Evolutionary conservation across 2,329 filamentous ascomycete genomes (phyloP).

Genomic region (Myriosclerotinia scirpicola): DNA sequence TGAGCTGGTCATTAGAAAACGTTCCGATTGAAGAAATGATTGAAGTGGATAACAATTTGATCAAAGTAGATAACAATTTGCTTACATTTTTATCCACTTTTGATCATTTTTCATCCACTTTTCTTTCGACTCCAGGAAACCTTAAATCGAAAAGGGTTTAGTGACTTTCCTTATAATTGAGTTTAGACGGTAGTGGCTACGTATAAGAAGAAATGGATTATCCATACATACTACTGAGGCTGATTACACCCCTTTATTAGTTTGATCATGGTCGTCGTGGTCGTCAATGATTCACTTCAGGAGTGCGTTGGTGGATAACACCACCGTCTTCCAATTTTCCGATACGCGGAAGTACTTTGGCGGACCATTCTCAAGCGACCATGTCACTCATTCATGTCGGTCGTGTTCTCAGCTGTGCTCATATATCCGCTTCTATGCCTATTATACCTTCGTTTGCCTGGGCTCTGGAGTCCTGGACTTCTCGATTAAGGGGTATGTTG

Average conservation of each 20-base stretch:
- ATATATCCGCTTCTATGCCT: slow-evolving; percentile 10
- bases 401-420: slow-evolving; percentile 12
- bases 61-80: too few relatives aligned
- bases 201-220: slow-evolving; percentile 8
- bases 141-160: too few relatives aligned
- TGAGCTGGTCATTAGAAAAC: too few relatives aligned
- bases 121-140: too few relatives aligned
- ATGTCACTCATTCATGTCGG: slow-evolving; percentile 18
- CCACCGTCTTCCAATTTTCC: neutral
- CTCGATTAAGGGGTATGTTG: slow-evolving; percentile 2
- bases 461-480: slow-evolving; percentile 7
- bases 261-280: slow-evolving; percentile 8
- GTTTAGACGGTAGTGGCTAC: too few relatives aligned
- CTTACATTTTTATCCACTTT: too few relatives aligned
- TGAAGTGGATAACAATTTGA: too few relatives aligned
- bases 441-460: slow-evolving; percentile 1
- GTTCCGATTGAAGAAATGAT: too few relatives aligned
- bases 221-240: neutral
- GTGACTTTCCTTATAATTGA: too few relatives aligned
- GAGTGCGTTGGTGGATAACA: slow-evolving; percentile 12
- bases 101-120: too few relatives aligned
- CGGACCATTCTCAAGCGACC: slow-evolving; percentile 19
- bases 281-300: slow-evolving; percentile 1
- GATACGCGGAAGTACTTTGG: slow-evolving; percentile 1
- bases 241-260: slow-evolving; percentile 5